phyloP scores from a whole-genome alignment of 495 filamentous ascomycete species.

The Tuber aestivum region DNA sequence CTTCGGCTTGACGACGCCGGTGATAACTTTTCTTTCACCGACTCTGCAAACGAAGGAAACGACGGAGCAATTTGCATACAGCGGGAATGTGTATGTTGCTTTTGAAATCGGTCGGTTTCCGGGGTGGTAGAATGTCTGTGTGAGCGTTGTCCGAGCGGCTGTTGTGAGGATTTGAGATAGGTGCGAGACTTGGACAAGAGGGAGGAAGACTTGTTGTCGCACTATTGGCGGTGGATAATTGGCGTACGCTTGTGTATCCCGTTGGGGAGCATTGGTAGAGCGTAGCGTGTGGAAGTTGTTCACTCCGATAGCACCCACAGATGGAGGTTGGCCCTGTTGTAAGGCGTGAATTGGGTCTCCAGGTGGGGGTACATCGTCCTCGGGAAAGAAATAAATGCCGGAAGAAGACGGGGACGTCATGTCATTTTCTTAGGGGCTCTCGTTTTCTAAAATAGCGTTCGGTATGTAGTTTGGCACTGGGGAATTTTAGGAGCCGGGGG shows the following conservation, averaged over 20 bases:
- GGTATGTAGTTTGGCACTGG: too few relatives aligned
- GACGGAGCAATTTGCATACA: conserved; percentile 61
- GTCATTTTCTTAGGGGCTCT: too few relatives aligned
- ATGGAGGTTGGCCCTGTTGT: neutral
- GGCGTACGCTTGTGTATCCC: neutral
- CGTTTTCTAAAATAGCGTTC: too few relatives aligned
- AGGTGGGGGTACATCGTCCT: too few relatives aligned
- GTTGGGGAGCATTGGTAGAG: neutral
- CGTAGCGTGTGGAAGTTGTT: neutral
- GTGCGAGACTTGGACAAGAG: conserved; percentile 50
- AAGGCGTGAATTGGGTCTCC: neutral
- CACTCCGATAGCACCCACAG: neutral
- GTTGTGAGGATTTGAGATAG: conserved; percentile 53
- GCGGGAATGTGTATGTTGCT: conserved; percentile 60
- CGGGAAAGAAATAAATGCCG: too few relatives aligned
- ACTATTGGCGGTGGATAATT: neutral
- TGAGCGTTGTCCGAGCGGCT: conserved; percentile 54
- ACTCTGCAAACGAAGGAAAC: conserved; percentile 57
- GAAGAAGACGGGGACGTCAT: too few relatives aligned
- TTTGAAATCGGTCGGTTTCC: conserved; percentile 47
- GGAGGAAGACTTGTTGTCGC: conserved; percentile 46
- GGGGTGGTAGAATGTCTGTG: conserved; percentile 57
- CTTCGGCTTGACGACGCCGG: conserved; percentile 58
- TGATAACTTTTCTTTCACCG: conserved; percentile 47
- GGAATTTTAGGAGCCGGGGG: too few relatives aligned